Percentiles rank a stretch among this genome's conserved stretches.
phyloP scores from a whole-genome alignment of 768 basidiomycete species.

The Asterophora lycoperdoides region DNA sequence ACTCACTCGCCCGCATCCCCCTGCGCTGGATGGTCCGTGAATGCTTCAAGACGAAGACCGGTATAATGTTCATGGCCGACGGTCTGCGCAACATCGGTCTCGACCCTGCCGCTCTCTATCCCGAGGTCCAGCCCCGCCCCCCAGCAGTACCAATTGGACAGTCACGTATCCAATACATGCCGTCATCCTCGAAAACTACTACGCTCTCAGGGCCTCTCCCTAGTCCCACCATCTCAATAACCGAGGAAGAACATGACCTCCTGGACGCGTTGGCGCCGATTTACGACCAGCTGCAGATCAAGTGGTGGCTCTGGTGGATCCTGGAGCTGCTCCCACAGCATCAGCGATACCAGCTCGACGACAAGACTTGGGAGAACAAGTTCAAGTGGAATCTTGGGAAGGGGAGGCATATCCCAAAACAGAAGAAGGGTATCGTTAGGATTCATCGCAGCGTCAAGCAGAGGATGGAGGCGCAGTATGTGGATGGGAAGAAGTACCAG shows the following conservation, averaged over 20 bases:
- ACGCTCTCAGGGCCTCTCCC: too few species aligned
- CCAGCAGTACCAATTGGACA: not conserved
- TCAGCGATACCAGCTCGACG: constrained; percentile 32
- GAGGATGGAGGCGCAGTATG: constrained; percentile 46
- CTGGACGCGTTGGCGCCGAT: constrained; percentile 42
- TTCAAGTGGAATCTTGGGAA: constrained; percentile 31
- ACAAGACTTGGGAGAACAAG: constrained; percentile 26
- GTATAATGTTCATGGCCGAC: constrained; percentile 26
- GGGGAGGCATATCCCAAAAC: constrained; percentile 38
- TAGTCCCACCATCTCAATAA: constrained; percentile 1
- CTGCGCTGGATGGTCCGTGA: constrained; percentile 57
- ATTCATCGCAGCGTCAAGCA: constrained; percentile 49
- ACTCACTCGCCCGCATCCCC: constrained; percentile 35
- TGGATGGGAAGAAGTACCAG: constrained; percentile 30
- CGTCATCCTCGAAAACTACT: not conserved
- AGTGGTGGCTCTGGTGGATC: constrained; percentile 49
- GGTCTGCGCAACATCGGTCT: not conserved
- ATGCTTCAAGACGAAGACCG: constrained; percentile 39
- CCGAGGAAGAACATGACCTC: constrained; percentile 53
- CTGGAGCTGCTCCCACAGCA: constrained; percentile 47
- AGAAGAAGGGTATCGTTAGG: constrained; percentile 34
- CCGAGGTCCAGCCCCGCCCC: not conserved
- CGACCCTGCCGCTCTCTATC: constrained; percentile 1
- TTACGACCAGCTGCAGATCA: constrained; percentile 48
- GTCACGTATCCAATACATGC: not conserved